These are phyloP conservation scores for Diaporthe helianthi DNA, from an alignment of 2,329 filamentous ascomycete genomes.

Conservation along the genomic window DNA sequence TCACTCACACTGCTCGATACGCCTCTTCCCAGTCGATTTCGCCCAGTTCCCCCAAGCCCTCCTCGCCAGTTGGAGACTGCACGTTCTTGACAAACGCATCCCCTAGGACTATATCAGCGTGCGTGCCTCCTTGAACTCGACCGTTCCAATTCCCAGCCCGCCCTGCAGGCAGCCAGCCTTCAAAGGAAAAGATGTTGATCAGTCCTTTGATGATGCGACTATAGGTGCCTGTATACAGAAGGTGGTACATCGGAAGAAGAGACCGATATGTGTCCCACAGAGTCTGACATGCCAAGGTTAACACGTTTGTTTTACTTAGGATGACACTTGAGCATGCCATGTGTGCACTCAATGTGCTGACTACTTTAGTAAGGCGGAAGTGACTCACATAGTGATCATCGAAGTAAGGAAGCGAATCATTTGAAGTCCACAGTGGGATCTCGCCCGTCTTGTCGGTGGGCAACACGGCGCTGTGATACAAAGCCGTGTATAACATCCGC, in stretches of 20 bases:
- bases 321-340: background rate
- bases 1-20: slow-evolving; percentile 48
- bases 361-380: too few relatives aligned
- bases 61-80: background rate
- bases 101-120: slow-evolving; percentile 63
- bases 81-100: slow-evolving; percentile 59
- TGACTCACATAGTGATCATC: slow-evolving; percentile 41
- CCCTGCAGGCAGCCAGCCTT: slow-evolving; percentile 57
- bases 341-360: accelerated
- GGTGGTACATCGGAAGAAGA: slow-evolving; percentile 47
- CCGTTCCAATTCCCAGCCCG: slow-evolving; percentile 62
- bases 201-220: slow-evolving; percentile 57
- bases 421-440: slow-evolving; percentile 56
- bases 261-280: slow-evolving; percentile 43
- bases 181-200: slow-evolving; percentile 59
- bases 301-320: too few relatives aligned
- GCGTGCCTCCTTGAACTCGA: slow-evolving; percentile 60
- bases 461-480: slow-evolving; percentile 63
- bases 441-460: slow-evolving; percentile 62
- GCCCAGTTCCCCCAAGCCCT: slow-evolving; percentile 40
- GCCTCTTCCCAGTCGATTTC: slow-evolving; percentile 50
- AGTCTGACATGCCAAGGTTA: slow-evolving; percentile 28
- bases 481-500: slow-evolving; percentile 55
- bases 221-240: slow-evolving; percentile 58
- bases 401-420: slow-evolving; percentile 45